Conservation (phyloP, 495 filamentous ascomycete species). For the Cryomyces minteri region DNA sequence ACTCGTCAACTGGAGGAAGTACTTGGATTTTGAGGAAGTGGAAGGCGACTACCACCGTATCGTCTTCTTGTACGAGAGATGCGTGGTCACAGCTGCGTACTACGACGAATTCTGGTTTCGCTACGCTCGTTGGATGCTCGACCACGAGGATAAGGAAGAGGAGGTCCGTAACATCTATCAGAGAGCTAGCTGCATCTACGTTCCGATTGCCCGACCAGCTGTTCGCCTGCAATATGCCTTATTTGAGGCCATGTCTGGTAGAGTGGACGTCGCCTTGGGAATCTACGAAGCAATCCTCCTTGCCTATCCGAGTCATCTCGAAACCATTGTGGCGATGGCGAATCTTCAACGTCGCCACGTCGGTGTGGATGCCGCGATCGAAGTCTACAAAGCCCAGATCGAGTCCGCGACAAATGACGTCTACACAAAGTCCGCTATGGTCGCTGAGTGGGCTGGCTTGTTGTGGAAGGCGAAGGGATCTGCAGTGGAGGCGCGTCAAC, state of each 20-base stretch:
- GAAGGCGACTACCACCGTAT: slow-evolving; percentile 61
- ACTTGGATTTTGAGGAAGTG: slow-evolving; percentile 87
- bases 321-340: slow-evolving; percentile 77
- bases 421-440: slow-evolving; percentile 69
- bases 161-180: slow-evolving; percentile 91
- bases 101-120: slow-evolving; percentile 97
- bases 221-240: slow-evolving; percentile 82
- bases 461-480: slow-evolving; percentile 85
- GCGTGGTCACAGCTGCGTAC: slow-evolving; percentile 76
- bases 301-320: slow-evolving; percentile 52
- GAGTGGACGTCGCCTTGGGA: slow-evolving; percentile 59
- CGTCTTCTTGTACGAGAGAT: slow-evolving; percentile 82
- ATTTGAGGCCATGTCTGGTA: slow-evolving; percentile 73
- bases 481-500: slow-evolving; percentile 64
- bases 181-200: slow-evolving; percentile 65
- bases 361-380: slow-evolving; percentile 74
- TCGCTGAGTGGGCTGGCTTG: slow-evolving; percentile 76
- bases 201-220: slow-evolving; percentile 62
- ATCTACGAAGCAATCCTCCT: slow-evolving; percentile 69
- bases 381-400: slow-evolving; percentile 65
- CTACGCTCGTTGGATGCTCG: slow-evolving; percentile 93
- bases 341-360: slow-evolving; percentile 71
- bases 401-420: slow-evolving; percentile 52
- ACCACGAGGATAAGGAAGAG: slow-evolving; percentile 63
- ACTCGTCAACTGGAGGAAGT: slow-evolving; percentile 86